Conservation (phyloP, 345 rosid genomes). For the Murraya koenigii region DNA sequence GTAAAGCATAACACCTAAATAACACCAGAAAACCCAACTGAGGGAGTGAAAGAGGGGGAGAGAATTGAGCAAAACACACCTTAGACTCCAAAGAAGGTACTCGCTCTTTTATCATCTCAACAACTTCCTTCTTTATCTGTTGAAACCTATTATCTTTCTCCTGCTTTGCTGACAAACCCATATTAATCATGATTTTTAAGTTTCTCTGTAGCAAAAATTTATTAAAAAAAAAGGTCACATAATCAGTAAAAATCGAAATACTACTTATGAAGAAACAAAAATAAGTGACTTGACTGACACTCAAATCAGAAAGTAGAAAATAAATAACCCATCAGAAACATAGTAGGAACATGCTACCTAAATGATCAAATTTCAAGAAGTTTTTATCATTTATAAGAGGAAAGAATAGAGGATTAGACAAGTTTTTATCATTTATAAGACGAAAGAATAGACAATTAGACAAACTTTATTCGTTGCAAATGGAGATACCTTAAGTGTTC, state of each 20-base stretch:
- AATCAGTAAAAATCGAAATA: not conserved
- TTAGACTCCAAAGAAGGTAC: conserved; percentile 56
- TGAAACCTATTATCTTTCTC: conserved; percentile 86
- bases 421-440: not conserved
- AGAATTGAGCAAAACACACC: conserved; percentile 34
- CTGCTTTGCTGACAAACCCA: conserved; percentile 61
- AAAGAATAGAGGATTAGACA: not conserved
- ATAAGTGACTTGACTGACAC: not conserved
- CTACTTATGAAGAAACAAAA: not conserved
- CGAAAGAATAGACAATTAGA: not conserved
- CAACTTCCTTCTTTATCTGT: conserved; percentile 74
- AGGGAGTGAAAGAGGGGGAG: conserved; percentile 5
- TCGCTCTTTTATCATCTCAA: conserved; percentile 64
- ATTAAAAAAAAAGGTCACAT: conserved; percentile 16
- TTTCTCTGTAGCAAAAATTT: conserved; percentile 66
- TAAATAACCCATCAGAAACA: not conserved
- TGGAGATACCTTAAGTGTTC: conserved; percentile 83
- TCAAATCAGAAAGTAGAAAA: conserved; percentile 1
- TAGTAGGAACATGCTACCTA: not conserved
- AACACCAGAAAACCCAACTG: not conserved
- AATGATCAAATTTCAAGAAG: conserved; percentile 1
- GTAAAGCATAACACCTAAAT: not conserved
- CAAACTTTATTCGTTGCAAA: not conserved
- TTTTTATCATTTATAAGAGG: not conserved
- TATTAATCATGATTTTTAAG: conserved; percentile 73